Percentiles rank a stretch among this genome's conserved stretches.
These are phyloP conservation scores for Dimocarpus longan DNA, from an alignment of 345 rosid species.

Conservation along the genomic window DNA sequence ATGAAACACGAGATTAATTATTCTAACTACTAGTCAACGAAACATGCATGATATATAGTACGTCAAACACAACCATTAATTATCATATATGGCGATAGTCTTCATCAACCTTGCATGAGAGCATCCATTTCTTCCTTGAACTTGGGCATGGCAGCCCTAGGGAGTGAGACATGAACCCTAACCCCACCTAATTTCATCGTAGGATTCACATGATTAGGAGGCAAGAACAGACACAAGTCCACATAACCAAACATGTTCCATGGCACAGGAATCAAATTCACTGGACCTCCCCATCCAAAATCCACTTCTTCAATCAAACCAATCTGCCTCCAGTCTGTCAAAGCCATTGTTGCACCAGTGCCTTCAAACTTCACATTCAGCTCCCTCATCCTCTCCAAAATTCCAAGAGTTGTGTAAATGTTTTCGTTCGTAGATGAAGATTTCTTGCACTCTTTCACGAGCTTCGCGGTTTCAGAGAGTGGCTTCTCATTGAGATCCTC, in stretches of 20 bases:
- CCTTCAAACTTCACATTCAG: slow-evolving; percentile 31
- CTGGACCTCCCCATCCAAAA: slow-evolving; percentile 52
- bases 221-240: slow-evolving; percentile 51
- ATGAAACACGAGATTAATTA: too few species aligned
- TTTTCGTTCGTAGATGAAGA: slow-evolving; percentile 20
- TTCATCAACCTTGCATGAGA: slow-evolving; percentile 18
- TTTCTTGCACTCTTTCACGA: slow-evolving; percentile 49
- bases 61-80: background rate
- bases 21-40: too few species aligned
- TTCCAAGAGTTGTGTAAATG: slow-evolving; percentile 27
- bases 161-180: slow-evolving; percentile 51
- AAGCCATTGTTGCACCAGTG: slow-evolving; percentile 38
- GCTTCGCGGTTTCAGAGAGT: slow-evolving; percentile 31
- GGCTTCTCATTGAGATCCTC: slow-evolving; percentile 33
- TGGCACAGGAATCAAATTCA: slow-evolving; percentile 53
- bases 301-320: slow-evolving; percentile 48
- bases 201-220: slow-evolving; percentile 32
- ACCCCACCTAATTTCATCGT: slow-evolving; percentile 49
- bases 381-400: slow-evolving; percentile 33
- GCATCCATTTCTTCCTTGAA: slow-evolving; percentile 49
- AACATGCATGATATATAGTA: too few species aligned
- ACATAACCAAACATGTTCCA: slow-evolving; percentile 42
- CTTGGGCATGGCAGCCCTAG: slow-evolving; percentile 45
- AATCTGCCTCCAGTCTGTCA: slow-evolving; percentile 64
- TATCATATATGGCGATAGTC: background rate